Evolutionary conservation across 2,329 filamentous ascomycete species (phyloP), one percentile per base, ranked within the genome.

Genomic region (Alternaria triticina): DNA sequence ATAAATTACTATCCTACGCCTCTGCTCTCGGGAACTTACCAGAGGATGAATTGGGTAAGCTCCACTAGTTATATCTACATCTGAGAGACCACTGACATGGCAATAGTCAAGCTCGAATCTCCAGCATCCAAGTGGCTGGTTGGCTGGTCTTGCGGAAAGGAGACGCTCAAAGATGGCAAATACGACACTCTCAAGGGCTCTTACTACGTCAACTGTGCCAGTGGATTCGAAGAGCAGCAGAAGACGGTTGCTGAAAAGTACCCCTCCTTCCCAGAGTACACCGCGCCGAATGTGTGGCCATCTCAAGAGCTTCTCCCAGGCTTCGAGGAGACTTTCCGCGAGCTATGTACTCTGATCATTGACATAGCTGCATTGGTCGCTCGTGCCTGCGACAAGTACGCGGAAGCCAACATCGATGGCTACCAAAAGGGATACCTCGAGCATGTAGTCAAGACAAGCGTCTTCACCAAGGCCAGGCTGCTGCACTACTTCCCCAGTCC

Each of bases 261-360:
- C 66, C 90, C 91, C 0, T 87, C 90, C 61, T 92, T 97, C 73
- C 89, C 93, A 3, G 94, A 97, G 80, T 97, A 98, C 80, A 91
- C 96, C 1, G 90, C 91, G 6, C 89, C 92, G 1, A 98, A 97
- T 77, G 86, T 97, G 61, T 99, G 96, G 96, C 96, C 95, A 0
- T 80, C 83, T 0, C 85, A 90, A 52, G 80, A 83, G 4, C 83
- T 88, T 1, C 84, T 98, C 2, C 92, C 93, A 0, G 91, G 91
- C 0, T 97, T 97, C 82, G 87, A 88, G 63, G 80, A 83, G 40
- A 88, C 89, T 1, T 88, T 97, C 65, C 90, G 95, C 69, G 84
- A 88, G 43, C 86, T 98, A 28, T 97, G 94, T 79, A 84, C 83
- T 0, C 82, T 98, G 66, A 93, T 98, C 73, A 97, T 98, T 69